These are phyloP conservation scores for Cucurbita ficifolia DNA, from an alignment of 306 rosid genomes.

Conservation along the genomic window DNA sequence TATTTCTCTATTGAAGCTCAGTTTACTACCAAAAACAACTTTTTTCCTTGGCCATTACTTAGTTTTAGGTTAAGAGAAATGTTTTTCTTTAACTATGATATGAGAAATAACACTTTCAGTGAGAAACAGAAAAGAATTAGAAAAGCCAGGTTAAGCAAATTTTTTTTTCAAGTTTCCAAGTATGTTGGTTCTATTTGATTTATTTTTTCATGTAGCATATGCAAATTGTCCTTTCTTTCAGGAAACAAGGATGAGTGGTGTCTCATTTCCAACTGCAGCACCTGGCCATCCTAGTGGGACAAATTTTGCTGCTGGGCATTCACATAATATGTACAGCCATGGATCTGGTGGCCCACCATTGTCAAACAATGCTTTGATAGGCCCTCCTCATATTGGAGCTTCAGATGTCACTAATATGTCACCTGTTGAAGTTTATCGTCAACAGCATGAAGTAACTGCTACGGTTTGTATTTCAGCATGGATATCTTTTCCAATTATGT, in stretches of 20 bases:
- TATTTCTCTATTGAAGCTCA: no score
- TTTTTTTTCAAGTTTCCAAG: not conserved
- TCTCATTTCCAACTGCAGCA: conserved; percentile 45
- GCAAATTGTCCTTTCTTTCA: conserved; percentile 18
- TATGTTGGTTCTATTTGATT: not conserved
- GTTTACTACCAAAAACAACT: no score
- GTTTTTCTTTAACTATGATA: not conserved
- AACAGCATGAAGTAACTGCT: conserved; percentile 86
- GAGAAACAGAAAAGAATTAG: not conserved
- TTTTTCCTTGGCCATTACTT: not conserved
- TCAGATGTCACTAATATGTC: conserved; percentile 51
- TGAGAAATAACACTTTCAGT: not conserved
- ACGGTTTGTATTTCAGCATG: conserved; percentile 38
- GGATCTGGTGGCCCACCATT: conserved; percentile 45
- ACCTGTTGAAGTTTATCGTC: conserved; percentile 68
- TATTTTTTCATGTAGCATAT: not conserved
- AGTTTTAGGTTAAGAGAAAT: not conserved
- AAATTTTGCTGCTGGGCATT: conserved; percentile 42
- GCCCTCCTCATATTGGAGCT: conserved; percentile 48
- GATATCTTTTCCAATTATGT: not conserved
- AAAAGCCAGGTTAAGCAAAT: not conserved
- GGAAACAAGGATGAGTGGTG: conserved; percentile 48
- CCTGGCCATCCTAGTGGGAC: conserved; percentile 36
- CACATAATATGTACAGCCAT: conserved; percentile 44
- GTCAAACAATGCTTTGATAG: conserved; percentile 31